Percentiles rank a stretch among this genome's conserved stretches.
phyloP scores from a whole-genome alignment of 2,329 filamentous ascomycete genomes.

The Paraphoma chrysanthemicola region DNA sequence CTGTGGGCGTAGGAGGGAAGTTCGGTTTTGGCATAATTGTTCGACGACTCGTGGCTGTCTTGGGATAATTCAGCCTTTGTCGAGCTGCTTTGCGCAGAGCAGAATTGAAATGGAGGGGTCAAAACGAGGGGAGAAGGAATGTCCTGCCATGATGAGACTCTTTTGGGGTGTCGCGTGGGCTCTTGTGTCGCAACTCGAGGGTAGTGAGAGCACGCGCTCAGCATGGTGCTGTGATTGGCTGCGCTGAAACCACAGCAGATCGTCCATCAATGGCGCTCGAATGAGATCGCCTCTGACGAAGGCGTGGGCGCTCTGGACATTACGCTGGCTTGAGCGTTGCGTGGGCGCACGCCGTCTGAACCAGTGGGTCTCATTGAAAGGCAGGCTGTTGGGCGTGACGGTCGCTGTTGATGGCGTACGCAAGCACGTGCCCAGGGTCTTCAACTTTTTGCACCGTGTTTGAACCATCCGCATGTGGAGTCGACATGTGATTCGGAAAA shows the following conservation, averaged over 20 bases:
- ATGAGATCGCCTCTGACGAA: conserved; percentile 29
- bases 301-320: conserved; percentile 31
- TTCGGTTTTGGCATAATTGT: conserved; percentile 68
- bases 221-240: conserved; percentile 30
- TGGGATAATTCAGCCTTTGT: conserved; percentile 14
- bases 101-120: conserved; percentile 14
- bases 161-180: conserved; percentile 38
- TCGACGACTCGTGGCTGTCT: conserved; percentile 21
- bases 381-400: not conserved
- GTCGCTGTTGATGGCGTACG: conserved; percentile 10
- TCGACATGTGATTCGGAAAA: too few species aligned
- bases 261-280: conserved; percentile 25
- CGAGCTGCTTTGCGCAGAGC: conserved; percentile 9
- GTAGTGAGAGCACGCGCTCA: conserved; percentile 22
- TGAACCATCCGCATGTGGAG: too few species aligned
- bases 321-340: conserved; percentile 13
- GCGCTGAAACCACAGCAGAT: conserved; percentile 1
- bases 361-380: conserved; percentile 14
- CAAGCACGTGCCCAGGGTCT: conserved; percentile 20
- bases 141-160: conserved; percentile 25
- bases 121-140: conserved; percentile 8
- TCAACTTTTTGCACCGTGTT: not conserved
- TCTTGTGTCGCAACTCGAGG: conserved; percentile 29
- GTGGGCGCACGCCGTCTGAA: conserved; percentile 16
- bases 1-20: conserved; percentile 77